A percentile compares a stretch with the other conserved stretches of the same genome.
These are phyloP conservation scores for Hydnomerulius pinastri DNA, from an alignment of 768 basidiomycete species.

Conservation along the genomic window DNA sequence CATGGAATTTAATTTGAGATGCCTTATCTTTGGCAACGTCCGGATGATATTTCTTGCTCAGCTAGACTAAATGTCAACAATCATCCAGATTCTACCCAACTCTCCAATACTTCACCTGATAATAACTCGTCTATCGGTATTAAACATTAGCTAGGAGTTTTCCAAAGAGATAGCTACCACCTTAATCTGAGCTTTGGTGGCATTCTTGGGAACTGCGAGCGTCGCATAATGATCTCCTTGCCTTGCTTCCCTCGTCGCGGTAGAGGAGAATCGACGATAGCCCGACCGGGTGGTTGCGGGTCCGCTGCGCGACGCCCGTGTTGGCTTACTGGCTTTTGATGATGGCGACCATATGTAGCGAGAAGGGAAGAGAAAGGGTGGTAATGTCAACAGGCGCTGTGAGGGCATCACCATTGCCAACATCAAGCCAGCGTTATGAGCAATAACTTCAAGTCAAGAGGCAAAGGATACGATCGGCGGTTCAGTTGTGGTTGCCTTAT, in stretches of 20 bases:
- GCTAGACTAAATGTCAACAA: conserved; percentile 23
- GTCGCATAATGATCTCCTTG: conserved; percentile 29
- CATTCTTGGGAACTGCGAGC: conserved; percentile 27
- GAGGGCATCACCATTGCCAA: not conserved
- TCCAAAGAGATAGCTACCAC: conserved; percentile 6
- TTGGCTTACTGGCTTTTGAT: too few relatives aligned
- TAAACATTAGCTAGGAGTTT: conserved; percentile 3
- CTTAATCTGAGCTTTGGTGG: conserved; percentile 37
- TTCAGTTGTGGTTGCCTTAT: not conserved
- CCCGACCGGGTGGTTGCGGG: not conserved
- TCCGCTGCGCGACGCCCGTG: not conserved
- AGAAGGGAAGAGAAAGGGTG: not conserved
- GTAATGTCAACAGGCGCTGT: not conserved
- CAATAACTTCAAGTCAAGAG: too few relatives aligned
- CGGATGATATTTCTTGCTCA: conserved; percentile 52
- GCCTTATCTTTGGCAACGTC: conserved; percentile 41
- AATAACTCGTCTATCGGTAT: conserved; percentile 28
- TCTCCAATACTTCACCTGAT: conserved; percentile 22
- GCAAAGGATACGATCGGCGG: too few relatives aligned
- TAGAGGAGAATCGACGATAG: conserved; percentile 22
- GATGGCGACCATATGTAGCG: too few relatives aligned
- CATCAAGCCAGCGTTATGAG: too few relatives aligned
- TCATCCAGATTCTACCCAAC: not conserved
- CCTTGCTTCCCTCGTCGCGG: conserved; percentile 9
- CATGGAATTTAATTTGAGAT: conserved; percentile 44